Evolutionary conservation across 129 eudicot species (phyloP).

Genomic region (Escallonia rubra): DNA sequence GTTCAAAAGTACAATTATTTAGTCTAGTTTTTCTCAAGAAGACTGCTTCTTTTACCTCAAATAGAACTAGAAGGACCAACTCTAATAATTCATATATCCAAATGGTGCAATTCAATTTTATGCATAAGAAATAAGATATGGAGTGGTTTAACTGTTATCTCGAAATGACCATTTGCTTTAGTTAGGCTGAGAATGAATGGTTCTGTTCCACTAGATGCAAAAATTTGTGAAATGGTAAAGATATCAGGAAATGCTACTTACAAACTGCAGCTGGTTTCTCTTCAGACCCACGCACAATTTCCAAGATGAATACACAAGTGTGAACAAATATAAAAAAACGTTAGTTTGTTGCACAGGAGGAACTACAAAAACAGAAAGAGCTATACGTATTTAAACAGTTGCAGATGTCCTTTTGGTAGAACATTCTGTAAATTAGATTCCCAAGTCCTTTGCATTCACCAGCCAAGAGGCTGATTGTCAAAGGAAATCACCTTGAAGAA

Average conservation of each 20-base stretch:
- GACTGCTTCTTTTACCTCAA: too few relatives aligned
- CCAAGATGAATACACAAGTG: slow-evolving; percentile 31
- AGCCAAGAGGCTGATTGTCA: slow-evolving; percentile 2
- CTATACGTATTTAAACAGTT: neutral
- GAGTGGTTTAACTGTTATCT: too few relatives aligned
- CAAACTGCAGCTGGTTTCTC: slow-evolving; percentile 96
- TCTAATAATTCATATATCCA: too few relatives aligned
- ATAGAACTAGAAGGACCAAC: too few relatives aligned
- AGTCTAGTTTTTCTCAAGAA: too few relatives aligned
- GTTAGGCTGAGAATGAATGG: too few relatives aligned
- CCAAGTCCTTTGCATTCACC: neutral
- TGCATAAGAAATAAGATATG: too few relatives aligned
- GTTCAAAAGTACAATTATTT: neutral
- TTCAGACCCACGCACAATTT: slow-evolving; percentile 38
- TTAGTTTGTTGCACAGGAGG: slow-evolving; percentile 25
- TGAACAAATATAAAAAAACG: slow-evolving; percentile 25
- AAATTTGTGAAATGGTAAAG: too few relatives aligned
- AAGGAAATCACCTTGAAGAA: slow-evolving; percentile 64
- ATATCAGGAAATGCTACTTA: slow-evolving; percentile 27
- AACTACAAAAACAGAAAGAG: neutral
- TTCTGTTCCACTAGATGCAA: too few relatives aligned
- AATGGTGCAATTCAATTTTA: too few relatives aligned
- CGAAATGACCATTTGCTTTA: too few relatives aligned
- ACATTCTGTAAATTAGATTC: neutral
- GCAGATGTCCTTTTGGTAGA: too few relatives aligned